A percentile compares a stretch with the other conserved stretches of the same genome.
These are phyloP conservation scores for Glutinoglossum americanum DNA, from an alignment of 495 filamentous ascomycete species.

Conservation along the genomic window DNA sequence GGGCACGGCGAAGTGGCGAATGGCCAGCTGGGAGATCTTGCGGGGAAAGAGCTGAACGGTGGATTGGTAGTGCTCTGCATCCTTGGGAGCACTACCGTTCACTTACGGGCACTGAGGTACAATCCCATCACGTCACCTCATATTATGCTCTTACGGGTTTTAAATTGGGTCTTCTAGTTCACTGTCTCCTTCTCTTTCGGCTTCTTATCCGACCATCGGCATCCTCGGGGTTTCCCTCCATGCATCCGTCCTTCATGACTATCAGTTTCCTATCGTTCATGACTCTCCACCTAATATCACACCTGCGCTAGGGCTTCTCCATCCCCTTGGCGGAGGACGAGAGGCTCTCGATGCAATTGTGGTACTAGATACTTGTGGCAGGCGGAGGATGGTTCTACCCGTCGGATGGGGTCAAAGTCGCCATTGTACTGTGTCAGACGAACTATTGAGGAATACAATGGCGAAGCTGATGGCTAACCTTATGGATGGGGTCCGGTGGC, in stretches of 20 bases:
- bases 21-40: neutral
- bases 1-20: neutral
- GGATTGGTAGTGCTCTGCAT: neutral
- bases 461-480: neutral
- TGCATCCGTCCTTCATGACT: neutral
- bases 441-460: neutral
- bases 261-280: neutral
- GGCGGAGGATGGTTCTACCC: constrained; percentile 19
- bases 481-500: neutral
- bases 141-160: neutral
- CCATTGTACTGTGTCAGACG: neutral
- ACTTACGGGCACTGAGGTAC: neutral
- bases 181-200: neutral
- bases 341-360: constrained; percentile 21
- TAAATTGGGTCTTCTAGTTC: neutral
- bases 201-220: neutral
- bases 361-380: constrained; percentile 16
- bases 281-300: neutral
- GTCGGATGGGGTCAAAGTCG: constrained; percentile 18
- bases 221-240: neutral
- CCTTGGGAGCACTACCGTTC: neutral
- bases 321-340: constrained; percentile 22
- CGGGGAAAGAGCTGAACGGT: neutral
- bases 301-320: constrained; percentile 16
- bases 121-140: neutral